Evolutionary conservation across 2,329 filamentous ascomycete genomes (phyloP).

Genomic region (Sordariomycetes sp.): DNA sequence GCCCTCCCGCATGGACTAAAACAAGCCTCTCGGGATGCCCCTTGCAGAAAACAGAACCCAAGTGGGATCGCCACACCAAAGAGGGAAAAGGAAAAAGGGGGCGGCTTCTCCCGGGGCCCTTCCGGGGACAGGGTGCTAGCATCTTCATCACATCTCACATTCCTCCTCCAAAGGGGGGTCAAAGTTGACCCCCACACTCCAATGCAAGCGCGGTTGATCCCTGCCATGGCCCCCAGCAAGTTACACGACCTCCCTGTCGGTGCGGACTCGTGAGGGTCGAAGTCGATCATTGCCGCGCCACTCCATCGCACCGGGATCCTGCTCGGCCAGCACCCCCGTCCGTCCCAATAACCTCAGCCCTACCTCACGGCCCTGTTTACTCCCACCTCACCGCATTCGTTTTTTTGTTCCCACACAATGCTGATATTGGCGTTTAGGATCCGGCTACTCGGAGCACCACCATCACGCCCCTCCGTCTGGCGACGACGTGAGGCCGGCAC

Average conservation of each 20-base stretch:
- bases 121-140: background rate
- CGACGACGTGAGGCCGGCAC: slow-evolving; percentile 60
- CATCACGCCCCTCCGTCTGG: background rate
- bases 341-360: background rate
- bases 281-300: background rate
- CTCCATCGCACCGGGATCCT: too few species aligned
- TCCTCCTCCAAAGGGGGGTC: background rate
- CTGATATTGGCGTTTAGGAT: background rate
- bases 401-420: background rate
- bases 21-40: background rate
- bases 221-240: background rate
- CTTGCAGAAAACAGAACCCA: background rate
- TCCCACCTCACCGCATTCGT: background rate
- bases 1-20: background rate
- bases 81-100: too few species aligned
- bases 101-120: background rate
- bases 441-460: slow-evolving; percentile 3
- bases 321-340: background rate
- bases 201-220: background rate
- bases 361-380: background rate
- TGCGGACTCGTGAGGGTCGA: background rate
- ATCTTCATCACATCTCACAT: background rate
- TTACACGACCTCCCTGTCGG: background rate
- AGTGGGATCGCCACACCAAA: background rate
- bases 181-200: background rate